phyloP scores from a whole-genome alignment of 805 yeast species.

The Saccharomycopsis amapae region DNA sequence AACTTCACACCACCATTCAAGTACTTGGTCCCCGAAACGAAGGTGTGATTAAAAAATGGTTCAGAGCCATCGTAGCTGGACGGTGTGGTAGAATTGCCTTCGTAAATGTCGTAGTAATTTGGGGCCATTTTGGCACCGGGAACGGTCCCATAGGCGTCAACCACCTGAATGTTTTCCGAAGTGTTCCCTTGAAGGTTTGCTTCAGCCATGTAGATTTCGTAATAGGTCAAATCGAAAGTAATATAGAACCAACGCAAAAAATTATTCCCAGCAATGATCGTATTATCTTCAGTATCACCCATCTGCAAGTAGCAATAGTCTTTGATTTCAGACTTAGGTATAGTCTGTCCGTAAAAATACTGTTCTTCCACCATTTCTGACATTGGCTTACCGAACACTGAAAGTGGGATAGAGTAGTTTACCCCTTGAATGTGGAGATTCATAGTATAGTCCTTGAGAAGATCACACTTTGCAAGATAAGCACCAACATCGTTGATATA shows the following conservation, averaged over 20 bases:
- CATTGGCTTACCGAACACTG: constrained; percentile 23
- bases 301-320: constrained; percentile 9
- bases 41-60: background rate
- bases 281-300: constrained; percentile 18
- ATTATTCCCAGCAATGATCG: constrained; percentile 44
- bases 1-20: constrained; percentile 6
- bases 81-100: constrained; percentile 1
- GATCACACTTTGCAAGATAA: constrained; percentile 41
- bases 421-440: constrained; percentile 52
- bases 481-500: constrained; percentile 29
- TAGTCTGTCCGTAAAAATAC: too few species aligned
- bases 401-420: constrained; percentile 43
- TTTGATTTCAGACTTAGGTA: background rate
- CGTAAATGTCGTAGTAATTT: constrained; percentile 1
- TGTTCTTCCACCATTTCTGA: background rate
- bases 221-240: constrained; percentile 45
- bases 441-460: constrained; percentile 28
- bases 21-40: background rate
- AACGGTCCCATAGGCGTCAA: background rate
- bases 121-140: constrained; percentile 8
- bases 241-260: constrained; percentile 46
- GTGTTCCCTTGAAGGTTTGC: constrained; percentile 25
- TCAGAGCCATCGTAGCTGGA: constrained; percentile 1
- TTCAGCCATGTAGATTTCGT: constrained; percentile 39
- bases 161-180: background rate